Percentiles rank a stretch among this genome's conserved stretches.
These are phyloP conservation scores for Phanerodontia chrysosporium DNA, from an alignment of 768 basidiomycete species.

Conservation along the genomic window DNA sequence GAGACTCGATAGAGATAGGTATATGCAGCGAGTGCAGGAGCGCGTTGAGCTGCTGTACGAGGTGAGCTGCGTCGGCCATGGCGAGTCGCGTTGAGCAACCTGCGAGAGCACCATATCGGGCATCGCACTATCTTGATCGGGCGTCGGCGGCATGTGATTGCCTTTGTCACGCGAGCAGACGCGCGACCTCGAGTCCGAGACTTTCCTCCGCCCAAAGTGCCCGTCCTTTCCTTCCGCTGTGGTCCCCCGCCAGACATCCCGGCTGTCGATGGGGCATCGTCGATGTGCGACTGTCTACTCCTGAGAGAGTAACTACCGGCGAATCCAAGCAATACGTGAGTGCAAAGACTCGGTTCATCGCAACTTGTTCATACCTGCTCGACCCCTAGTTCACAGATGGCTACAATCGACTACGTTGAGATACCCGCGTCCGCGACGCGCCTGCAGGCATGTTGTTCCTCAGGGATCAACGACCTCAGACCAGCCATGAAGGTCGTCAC, in stretches of 20 bases:
- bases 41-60: conserved; percentile 21
- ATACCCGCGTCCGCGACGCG: conserved; percentile 37
- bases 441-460: conserved; percentile 24
- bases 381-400: conserved; percentile 26
- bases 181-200: too few relatives aligned
- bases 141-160: not conserved
- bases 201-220: too few relatives aligned
- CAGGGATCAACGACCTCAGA: conserved; percentile 11
- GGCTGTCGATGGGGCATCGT: too few relatives aligned
- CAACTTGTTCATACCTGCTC: too few relatives aligned
- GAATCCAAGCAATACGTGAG: too few relatives aligned
- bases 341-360: too few relatives aligned
- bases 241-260: too few relatives aligned
- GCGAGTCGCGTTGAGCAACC: not conserved
- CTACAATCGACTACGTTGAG: conserved; percentile 46
- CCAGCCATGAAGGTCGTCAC: conserved; percentile 23
- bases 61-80: not conserved
- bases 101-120: not conserved
- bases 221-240: too few relatives aligned
- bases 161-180: not conserved
- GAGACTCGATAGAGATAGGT: conserved; percentile 30
- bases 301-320: too few relatives aligned
- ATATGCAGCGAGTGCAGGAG: conserved; percentile 27
- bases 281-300: too few relatives aligned
- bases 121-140: not conserved